phyloP scores from a whole-genome alignment of 1,284 basidiomycete species.

The Bjerkandera adusta region DNA sequence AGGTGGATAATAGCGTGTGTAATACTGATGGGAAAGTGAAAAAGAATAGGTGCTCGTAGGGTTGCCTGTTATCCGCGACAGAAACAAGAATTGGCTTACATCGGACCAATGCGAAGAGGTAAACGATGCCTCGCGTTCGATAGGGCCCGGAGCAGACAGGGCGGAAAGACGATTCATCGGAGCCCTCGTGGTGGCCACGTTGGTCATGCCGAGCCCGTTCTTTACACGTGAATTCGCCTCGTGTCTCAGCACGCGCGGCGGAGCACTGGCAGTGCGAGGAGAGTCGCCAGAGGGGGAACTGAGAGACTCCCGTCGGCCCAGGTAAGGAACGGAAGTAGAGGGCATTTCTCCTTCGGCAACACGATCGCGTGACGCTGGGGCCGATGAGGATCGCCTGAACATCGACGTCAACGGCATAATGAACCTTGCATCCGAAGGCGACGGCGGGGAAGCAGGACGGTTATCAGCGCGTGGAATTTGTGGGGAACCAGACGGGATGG shows the following conservation, averaged over 20 bases:
- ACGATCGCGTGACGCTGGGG: slow-evolving; percentile 39
- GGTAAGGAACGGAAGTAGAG: slow-evolving; percentile 3
- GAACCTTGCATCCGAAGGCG: slow-evolving; percentile 32
- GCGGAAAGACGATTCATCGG: too few species aligned
- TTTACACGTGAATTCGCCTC: slow-evolving; percentile 21
- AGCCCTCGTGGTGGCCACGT: slow-evolving; percentile 14
- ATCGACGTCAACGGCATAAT: slow-evolving; percentile 52
- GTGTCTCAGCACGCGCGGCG: slow-evolving; percentile 10
- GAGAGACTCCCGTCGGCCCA: slow-evolving; percentile 17
- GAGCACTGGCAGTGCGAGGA: background rate
- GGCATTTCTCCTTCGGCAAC: slow-evolving; percentile 4
- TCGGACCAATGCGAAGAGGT: too few species aligned
- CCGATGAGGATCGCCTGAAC: slow-evolving; percentile 59
- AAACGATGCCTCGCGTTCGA: too few species aligned
- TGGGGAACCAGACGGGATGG: too few species aligned
- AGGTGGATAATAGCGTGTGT: too few species aligned
- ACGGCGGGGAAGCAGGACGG: too few species aligned
- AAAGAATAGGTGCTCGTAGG: too few species aligned
- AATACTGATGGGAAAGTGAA: too few species aligned
- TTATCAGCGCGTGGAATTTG: too few species aligned
- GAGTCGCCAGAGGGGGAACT: slow-evolving; percentile 12
- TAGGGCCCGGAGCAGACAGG: too few species aligned
- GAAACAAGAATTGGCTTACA: too few species aligned
- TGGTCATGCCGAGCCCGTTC: slow-evolving; percentile 14
- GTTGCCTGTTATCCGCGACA: too few species aligned